Evolutionary conservation across 164 flowering plant species (phyloP), one percentile per base, ranked within the genome.

Genomic region (Malania oleifera): DNA sequence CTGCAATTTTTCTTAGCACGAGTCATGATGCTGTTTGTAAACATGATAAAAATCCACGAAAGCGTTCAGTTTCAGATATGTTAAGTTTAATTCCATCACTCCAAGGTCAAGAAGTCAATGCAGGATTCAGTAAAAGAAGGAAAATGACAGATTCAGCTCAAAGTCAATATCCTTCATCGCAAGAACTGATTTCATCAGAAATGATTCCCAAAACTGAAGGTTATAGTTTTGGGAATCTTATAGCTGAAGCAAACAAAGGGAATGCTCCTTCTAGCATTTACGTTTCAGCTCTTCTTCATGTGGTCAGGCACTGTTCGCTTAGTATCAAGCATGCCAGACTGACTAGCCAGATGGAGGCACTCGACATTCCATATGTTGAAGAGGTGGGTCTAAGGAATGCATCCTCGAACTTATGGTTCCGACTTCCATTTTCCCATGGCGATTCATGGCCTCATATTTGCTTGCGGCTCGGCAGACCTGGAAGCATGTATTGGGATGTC

Each of bases 401-500:
- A 57, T 87, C 92, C 45, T 82, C 91, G 9, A 89, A 84, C 75
- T 75, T 95, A 63, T 95, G 97, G 97, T 84, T 95, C 63, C 76
- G 95, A 39, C 79, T 87, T 35, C 97, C 99, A 56, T 85, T 80
- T 73, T 76, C 83, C 7, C 75, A 73, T 62, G 88, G 80, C 23
- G 80, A 80, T 70, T 78, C 95, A 26, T 91, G 97, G 99, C 82
- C 79, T 60, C 79, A 82, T 52, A 82, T 91, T 60, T 91, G 97
- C 75, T 75, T 95, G 76, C 78, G 90, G 54, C 93, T 91, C 71
- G 99, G 99, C 43, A 78, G 78, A 72, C 97, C 97, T 49, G 99
- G 97, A 71, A 89, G 83, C 75, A 77, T 87, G 95, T 75, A 68
- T 64, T 95, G 99, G 99, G 96, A 91, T 79, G 97, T 95, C 43